Conservation (phyloP, 768 basidiomycete species). For the Candolleomyces aberdarensis region DNA sequence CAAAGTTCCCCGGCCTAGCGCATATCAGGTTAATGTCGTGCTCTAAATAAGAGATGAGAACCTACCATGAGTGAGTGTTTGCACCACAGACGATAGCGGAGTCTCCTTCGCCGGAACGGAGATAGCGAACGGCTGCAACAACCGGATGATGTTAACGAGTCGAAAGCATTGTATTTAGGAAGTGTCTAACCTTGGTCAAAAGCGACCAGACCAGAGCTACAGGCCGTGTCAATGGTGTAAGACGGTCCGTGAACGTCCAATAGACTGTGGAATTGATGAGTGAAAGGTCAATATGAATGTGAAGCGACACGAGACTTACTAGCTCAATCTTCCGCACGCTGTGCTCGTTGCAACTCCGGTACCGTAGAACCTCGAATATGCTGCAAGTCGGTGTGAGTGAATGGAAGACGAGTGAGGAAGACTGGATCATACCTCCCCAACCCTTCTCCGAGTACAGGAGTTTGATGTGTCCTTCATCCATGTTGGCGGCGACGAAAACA, state of each 20-base stretch:
- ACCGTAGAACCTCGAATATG: slow-evolving; percentile 31
- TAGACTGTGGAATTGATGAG: slow-evolving; percentile 15
- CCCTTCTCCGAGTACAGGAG: slow-evolving; percentile 29
- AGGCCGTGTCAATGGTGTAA: slow-evolving; percentile 31
- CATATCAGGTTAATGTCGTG: not conserved
- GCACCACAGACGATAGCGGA: slow-evolving; percentile 31
- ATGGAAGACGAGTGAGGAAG: not conserved
- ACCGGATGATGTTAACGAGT: not conserved
- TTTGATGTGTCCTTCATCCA: slow-evolving; percentile 29
- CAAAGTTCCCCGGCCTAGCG: slow-evolving; percentile 28
- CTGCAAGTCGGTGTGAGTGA: slow-evolving; percentile 11
- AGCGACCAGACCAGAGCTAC: slow-evolving; percentile 31
- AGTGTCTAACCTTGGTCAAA: slow-evolving; percentile 26
- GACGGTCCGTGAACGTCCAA: slow-evolving; percentile 35
- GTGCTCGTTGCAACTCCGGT: slow-evolving; percentile 31
- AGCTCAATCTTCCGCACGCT: slow-evolving; percentile 33
- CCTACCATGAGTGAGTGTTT: slow-evolving; percentile 30
- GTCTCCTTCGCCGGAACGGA: slow-evolving; percentile 30
- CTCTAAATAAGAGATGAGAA: not conserved
- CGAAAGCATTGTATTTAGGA: not conserved
- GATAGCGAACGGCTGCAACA: slow-evolving; percentile 26
- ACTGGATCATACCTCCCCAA: slow-evolving; percentile 22
- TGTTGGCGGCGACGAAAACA: slow-evolving; percentile 29
- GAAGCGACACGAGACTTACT: slow-evolving; percentile 18
- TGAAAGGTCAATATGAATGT: not conserved